Evolutionary conservation across 805 yeast genomes (phyloP).

Genomic region (Lipomyces japonicus): DNA sequence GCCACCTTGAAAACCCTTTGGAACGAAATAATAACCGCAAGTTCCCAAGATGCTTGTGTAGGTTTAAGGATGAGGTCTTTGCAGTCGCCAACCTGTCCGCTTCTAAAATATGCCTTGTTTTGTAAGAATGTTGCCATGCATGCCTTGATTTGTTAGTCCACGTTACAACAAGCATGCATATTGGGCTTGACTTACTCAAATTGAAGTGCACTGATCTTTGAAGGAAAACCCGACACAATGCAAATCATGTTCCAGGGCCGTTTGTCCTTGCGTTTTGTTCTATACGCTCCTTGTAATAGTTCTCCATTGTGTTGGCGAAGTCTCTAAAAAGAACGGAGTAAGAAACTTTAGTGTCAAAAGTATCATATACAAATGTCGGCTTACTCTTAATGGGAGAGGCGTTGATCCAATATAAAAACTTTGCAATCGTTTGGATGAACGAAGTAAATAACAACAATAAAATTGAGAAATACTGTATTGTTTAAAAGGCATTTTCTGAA

Average conservation of each 20-base stretch:
- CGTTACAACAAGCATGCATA: neutral
- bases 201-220: conserved; percentile 64
- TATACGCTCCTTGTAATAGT: conserved; percentile 63
- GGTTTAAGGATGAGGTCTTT: conserved; percentile 12
- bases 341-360: neutral
- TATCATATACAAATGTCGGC: conserved; percentile 11
- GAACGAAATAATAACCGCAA: conserved; percentile 33
- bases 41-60: conserved; percentile 33
- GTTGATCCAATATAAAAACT: conserved; percentile 79
- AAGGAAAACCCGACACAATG: conserved; percentile 68
- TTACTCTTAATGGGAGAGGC: conserved; percentile 59
- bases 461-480: conserved; percentile 35
- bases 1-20: conserved; percentile 30
- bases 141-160: conserved; percentile 38
- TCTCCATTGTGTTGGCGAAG: conserved; percentile 79
- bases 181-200: conserved; percentile 47
- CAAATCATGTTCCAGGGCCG: conserved; percentile 73
- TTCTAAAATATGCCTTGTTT: conserved; percentile 55
- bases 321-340: conserved; percentile 38
- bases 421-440: conserved; percentile 53
- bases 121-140: conserved; percentile 74
- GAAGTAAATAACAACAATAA: conserved; percentile 69
- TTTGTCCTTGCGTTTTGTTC: conserved; percentile 53
- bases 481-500: too few species aligned
- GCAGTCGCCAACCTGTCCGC: conserved; percentile 41